phyloP scores from a whole-genome alignment of 495 filamentous ascomycete species.

The Tuber umbilicatum region DNA sequence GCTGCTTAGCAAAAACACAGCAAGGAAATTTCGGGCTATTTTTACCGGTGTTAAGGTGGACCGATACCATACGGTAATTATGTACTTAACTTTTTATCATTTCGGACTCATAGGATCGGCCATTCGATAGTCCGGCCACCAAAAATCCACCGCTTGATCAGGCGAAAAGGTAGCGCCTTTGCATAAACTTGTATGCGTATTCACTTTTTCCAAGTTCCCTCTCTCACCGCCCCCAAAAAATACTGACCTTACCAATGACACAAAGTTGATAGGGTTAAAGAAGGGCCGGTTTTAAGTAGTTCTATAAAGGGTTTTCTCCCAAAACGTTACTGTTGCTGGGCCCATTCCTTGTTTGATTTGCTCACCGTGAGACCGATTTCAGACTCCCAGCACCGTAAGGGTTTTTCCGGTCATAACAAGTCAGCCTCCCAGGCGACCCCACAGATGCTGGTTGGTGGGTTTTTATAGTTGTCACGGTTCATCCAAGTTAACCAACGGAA shows the following conservation, averaged over 20 bases:
- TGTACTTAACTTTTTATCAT: neutral
- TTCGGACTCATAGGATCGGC: neutral
- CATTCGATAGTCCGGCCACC: neutral
- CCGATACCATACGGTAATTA: neutral
- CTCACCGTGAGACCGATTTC: neutral
- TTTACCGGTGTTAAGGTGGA: neutral
- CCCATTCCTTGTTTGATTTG: neutral
- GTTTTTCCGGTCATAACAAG: neutral
- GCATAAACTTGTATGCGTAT: neutral
- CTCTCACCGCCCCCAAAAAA: neutral
- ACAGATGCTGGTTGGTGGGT: neutral
- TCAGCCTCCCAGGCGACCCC: neutral
- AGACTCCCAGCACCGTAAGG: neutral
- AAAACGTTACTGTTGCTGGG: neutral
- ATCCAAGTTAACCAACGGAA: neutral
- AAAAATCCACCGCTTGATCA: neutral
- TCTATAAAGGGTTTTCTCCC: neutral
- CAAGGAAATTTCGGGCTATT: neutral
- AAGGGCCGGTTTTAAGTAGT: neutral
- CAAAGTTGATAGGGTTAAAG: neutral
- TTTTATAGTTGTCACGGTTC: neutral
- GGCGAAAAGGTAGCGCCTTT: neutral
- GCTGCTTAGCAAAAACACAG: neutral
- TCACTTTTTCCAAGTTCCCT: neutral
- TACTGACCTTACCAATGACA: neutral